Conservation (phyloP, 495 filamentous ascomycete genomes). For the Schizothecium vesticola region DNA sequence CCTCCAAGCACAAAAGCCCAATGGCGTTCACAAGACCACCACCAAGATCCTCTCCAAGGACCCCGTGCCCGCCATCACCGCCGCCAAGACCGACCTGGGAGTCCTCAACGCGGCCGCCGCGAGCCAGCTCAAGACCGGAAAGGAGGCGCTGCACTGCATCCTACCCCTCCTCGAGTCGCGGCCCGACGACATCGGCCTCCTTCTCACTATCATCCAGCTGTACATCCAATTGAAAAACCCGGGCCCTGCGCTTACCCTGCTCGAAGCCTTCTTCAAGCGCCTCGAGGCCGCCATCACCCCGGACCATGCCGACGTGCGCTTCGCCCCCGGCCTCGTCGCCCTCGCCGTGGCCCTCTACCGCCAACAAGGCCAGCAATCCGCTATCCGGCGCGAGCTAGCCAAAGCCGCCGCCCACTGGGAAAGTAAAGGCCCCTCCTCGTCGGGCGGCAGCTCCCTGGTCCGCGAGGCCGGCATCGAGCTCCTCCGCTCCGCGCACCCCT, state of each 20-base stretch:
- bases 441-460: conserved; percentile 52
- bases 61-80: conserved; percentile 48
- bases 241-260: conserved; percentile 64
- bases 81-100: conserved; percentile 58
- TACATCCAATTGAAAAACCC: conserved; percentile 72
- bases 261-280: conserved; percentile 68
- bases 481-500: conserved; percentile 61
- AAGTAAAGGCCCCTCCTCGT: conserved; percentile 36
- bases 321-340: conserved; percentile 81
- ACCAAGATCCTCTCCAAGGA: conserved; percentile 47
- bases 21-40: conserved; percentile 65
- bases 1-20: conserved; percentile 72
- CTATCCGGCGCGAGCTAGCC: conserved; percentile 64
- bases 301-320: conserved; percentile 60
- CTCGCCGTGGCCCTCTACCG: conserved; percentile 76
- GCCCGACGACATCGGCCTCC: conserved; percentile 77
- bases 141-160: conserved; percentile 66
- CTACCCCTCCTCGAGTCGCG: conserved; percentile 68
- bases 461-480: conserved; percentile 74
- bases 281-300: conserved; percentile 62
- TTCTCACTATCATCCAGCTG: conserved; percentile 78
- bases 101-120: conserved; percentile 78
- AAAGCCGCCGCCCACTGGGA: conserved; percentile 83
- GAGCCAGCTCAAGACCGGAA: conserved; percentile 56
- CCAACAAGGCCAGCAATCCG: conserved; percentile 66